Conservation (phyloP, 352 stramenopile species). For the Pilasporangium apinafurcum region DNA sequence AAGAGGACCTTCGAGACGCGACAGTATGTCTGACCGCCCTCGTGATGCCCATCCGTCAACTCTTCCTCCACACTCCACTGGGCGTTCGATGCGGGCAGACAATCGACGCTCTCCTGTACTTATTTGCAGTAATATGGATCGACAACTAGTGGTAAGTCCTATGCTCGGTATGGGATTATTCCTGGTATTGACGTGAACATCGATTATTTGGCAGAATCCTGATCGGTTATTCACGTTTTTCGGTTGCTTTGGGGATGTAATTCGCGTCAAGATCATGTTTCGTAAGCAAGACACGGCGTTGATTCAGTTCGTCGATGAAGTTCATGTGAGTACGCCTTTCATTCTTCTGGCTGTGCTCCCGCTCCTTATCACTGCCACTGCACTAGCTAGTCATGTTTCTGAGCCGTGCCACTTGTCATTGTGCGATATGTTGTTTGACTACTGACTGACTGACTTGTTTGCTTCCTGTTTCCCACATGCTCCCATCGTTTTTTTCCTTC, state of each 20-base stretch:
- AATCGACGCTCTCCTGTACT: slow-evolving; percentile 55
- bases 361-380: no score
- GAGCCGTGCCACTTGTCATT: no score
- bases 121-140: slow-evolving; percentile 83
- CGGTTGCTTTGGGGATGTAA: slow-evolving; percentile 76
- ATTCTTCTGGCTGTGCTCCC: no score
- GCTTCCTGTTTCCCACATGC: not conserved
- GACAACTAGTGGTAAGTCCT: slow-evolving; percentile 41
- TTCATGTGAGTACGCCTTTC: slow-evolving; percentile 23
- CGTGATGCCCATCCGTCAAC: slow-evolving; percentile 6
- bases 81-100: slow-evolving; percentile 45
- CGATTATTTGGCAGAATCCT: slow-evolving; percentile 28
- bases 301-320: slow-evolving; percentile 73
- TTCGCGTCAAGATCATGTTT: slow-evolving; percentile 86
- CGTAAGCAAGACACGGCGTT: slow-evolving; percentile 76
- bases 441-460: not conserved
- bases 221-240: slow-evolving; percentile 78
- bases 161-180: not conserved
- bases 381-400: no score
- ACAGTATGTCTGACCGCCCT: not conserved
- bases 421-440: not conserved
- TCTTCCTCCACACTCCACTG: slow-evolving; percentile 57
- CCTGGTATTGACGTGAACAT: not conserved
- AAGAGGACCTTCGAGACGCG: not conserved
- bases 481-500: not conserved